Evolutionary conservation across 352 stramenopile genomes (phyloP).

Genomic region (Globisporangium emineosum): DNA sequence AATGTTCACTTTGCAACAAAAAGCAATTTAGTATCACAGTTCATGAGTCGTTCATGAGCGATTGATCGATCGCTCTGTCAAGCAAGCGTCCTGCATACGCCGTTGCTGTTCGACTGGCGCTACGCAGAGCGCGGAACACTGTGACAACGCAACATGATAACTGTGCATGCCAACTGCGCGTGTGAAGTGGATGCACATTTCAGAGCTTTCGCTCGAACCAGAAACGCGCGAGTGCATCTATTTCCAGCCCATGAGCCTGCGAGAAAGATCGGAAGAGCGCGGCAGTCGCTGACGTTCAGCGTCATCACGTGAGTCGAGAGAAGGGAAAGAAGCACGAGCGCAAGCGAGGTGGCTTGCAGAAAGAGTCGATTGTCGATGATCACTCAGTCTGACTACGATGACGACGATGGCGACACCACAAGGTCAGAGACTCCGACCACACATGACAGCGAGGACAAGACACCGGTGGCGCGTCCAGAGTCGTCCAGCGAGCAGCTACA

Average conservation of each 20-base stretch:
- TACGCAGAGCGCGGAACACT: too few relatives aligned
- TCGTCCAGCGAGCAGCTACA: not conserved
- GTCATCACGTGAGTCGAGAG: not conserved
- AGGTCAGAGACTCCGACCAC: not conserved
- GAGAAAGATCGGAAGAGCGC: not conserved
- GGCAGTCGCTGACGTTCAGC: not conserved
- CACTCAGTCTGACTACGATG: constrained; percentile 1
- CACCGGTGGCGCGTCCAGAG: not conserved
- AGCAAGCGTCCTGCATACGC: not conserved
- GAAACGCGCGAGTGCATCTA: not conserved
- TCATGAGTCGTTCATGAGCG: too few relatives aligned
- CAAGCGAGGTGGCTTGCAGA: not conserved
- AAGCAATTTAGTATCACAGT: too few relatives aligned
- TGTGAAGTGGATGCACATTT: too few relatives aligned
- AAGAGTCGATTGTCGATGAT: not conserved
- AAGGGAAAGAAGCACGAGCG: too few relatives aligned
- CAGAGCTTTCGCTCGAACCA: too few relatives aligned
- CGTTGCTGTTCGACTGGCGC: not conserved
- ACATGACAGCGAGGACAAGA: not conserved
- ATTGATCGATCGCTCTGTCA: not conserved
- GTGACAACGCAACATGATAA: too few relatives aligned
- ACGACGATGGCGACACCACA: not conserved
- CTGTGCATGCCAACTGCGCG: too few relatives aligned
- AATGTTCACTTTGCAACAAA: too few relatives aligned
- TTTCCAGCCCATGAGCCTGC: not conserved